Conservation (phyloP, 768 basidiomycete genomes). For the Arthromyces matolae region DNA sequence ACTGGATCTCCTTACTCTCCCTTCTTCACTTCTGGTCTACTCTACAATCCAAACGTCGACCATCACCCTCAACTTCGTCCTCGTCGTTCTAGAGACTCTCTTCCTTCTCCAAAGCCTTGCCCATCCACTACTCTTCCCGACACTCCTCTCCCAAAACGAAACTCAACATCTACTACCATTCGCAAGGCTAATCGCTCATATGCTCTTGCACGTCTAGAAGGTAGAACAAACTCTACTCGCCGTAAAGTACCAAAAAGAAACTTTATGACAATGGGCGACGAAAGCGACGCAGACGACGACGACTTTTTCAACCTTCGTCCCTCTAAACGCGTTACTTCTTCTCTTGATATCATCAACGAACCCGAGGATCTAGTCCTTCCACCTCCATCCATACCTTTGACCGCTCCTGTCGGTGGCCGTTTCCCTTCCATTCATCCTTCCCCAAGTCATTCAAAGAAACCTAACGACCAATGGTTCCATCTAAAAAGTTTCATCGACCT, state of each 20-base stretch:
- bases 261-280: conserved; percentile 69
- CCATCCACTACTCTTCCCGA: conserved; percentile 52
- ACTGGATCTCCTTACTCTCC: conserved; percentile 54
- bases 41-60: conserved; percentile 28
- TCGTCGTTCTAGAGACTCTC: conserved; percentile 34
- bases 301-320: conserved; percentile 31
- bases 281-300: conserved; percentile 48
- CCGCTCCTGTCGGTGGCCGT: conserved; percentile 5
- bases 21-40: conserved; percentile 62
- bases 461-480: conserved; percentile 52
- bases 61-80: conserved; percentile 24
- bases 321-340: too few relatives aligned
- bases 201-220: conserved; percentile 65
- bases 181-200: conserved; percentile 49
- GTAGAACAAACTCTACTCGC: conserved; percentile 32
- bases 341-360: conserved; percentile 25
- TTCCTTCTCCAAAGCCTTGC: conserved; percentile 60
- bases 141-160: conserved; percentile 20
- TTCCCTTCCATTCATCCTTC: conserved; percentile 15
- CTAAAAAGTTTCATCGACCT: conserved; percentile 66
- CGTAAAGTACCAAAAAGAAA: conserved; percentile 32
- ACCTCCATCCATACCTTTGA: conserved; percentile 15
- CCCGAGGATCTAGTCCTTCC: conserved; percentile 38
- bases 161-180: conserved; percentile 37
- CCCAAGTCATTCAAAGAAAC: conserved; percentile 13